Evolutionary conservation across 129 eudicot species (phyloP), one percentile per base, ranked within the genome.

Genomic region (Mikania micrantha): DNA sequence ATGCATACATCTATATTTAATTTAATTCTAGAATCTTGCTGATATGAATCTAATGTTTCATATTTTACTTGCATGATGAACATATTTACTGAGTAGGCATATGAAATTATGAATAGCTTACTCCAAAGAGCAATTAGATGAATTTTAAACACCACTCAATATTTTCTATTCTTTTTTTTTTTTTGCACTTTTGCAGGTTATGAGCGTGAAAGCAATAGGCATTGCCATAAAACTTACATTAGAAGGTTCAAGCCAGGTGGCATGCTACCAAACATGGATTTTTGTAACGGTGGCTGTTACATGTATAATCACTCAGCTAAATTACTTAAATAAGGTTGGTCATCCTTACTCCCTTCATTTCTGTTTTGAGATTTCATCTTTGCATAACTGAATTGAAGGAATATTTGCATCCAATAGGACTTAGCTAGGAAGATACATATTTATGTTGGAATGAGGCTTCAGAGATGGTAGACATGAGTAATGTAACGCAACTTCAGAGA

Each of bases 121-220:
- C 39, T 73, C 4, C 42, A 11, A 5, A 68, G 29, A 8, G 66
- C 17, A 17, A 56, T 19, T n/a, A 47, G 35, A 60, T 27, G 21
- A 49, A 22, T 2, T 36, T 72, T 56, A 52, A 28, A 47, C 9
- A 39, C 67, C 77, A 11, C n/a, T 9, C 62, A 47, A 59, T 16
- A 32, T 52, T n/a, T 35, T 50, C 27, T 47, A 4, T 28, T 31
- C 31, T 40, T 17, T 21, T 31, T 9, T 16, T 53, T n/a, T n/a
- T n/a, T n/a, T n/a, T n/a, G 60, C 16, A 22, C 15, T 69, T 44
- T 66, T 81, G 74, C 77, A 87, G 95, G 95, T 87, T 74, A 87
- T 87, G 95, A 87, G 95, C 29, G 77, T 87, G 7, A 87, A 87
- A 73, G 95, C 95, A 60, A 84, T 88, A 68, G 95, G 95, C 35